Evolutionary conservation across 148 eudicot species (phyloP), one percentile per base, ranked within the genome.

Genomic region (Diospyros kaki): DNA sequence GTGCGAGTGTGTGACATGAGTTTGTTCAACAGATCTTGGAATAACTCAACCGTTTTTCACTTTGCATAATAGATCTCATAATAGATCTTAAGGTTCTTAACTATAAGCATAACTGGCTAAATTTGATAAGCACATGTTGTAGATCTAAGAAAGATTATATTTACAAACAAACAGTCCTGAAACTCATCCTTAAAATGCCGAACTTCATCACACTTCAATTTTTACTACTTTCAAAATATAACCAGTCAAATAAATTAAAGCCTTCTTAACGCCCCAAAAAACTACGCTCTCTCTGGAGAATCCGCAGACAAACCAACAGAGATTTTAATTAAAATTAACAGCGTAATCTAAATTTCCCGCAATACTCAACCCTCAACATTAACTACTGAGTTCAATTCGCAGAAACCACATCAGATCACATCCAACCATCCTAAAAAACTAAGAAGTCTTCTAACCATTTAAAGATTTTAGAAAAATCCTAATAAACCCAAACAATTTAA

Each of bases 211-310:
- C 46, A 46, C 4, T 59, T 73, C 45, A 43, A 42, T 58, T 1
- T 10, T 58, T 15, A 18, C 53, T 59, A 72, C 66, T 73, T 73
- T 12, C 17, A 43, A 73, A 59, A 46, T 59, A 18, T 18, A 60
- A 73, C 67, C 11, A 28, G 28, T 28, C 28, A 0, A 28, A 6
- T 13, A 46, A 44, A 46, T 9, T 9, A 61, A 66, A 59, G 12
- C 41, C 9, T 41, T 44, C 4, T 72, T 46, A 11, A 58, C 43
- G 63, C 10, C 41, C 17, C 53, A 44, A 45, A 56, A 72, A 72
- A 72, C 44, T 18, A 12, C n/a, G 44, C 14, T 59, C 45, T n/a
- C 9, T 68, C 9, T 1, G 45, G 38, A 67, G 4, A 66, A 28
- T 28, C 28, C 28, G 28, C 28, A 28, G 28, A 28, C 28, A 28